phyloP scores from a whole-genome alignment of 208 protist genomes.

The Borovskyia barvae region DNA sequence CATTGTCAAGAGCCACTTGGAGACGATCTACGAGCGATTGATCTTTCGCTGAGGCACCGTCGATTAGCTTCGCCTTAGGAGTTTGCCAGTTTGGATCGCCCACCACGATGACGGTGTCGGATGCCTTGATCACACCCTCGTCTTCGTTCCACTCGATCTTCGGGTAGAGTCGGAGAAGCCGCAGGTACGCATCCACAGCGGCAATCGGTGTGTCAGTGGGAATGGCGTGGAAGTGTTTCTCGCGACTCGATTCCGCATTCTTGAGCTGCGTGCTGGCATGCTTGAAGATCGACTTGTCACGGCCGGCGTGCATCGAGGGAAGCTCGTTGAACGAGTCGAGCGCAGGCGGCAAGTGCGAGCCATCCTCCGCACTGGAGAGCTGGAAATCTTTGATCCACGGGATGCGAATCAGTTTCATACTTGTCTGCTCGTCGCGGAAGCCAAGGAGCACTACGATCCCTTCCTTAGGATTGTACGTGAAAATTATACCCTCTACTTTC shows the following conservation, averaged over 20 bases:
- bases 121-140: constrained; percentile 70
- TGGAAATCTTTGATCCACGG: constrained; percentile 73
- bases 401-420: constrained; percentile 71
- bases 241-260: constrained; percentile 40
- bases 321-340: constrained; percentile 58
- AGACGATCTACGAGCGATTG: constrained; percentile 57
- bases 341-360: constrained; percentile 47
- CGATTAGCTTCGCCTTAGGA: constrained; percentile 51
- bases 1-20: constrained; percentile 46
- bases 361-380: constrained; percentile 32
- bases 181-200: constrained; percentile 59
- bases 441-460: constrained; percentile 71
- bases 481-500: constrained; percentile 69
- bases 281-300: constrained; percentile 85
- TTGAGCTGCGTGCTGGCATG: constrained; percentile 72
- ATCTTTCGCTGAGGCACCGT: constrained; percentile 53
- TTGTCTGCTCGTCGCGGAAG: constrained; percentile 37
- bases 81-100: constrained; percentile 70
- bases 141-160: constrained; percentile 77
- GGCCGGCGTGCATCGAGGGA: constrained; percentile 81
- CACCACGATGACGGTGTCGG: constrained; percentile 65
- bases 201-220: constrained; percentile 63
- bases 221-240: constrained; percentile 38
- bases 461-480: constrained; percentile 79
- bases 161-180: constrained; percentile 72